Evolutionary conservation across 768 basidiomycete species (phyloP).

Genomic region (Chalciporus pseudorubinellus): DNA sequence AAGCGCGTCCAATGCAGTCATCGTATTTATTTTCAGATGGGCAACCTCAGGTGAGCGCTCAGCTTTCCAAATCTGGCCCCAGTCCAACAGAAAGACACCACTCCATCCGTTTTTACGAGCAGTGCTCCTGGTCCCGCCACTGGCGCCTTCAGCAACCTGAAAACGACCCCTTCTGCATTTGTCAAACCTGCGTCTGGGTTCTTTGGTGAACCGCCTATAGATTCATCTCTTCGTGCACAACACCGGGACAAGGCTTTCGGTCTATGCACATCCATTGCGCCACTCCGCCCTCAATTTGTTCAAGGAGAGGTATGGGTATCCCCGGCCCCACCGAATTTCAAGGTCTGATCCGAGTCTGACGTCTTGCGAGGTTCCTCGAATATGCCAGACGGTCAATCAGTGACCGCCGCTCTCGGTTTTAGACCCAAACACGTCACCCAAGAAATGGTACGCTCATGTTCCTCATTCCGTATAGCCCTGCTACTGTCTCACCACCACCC

Average conservation of each 20-base stretch:
- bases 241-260: no score
- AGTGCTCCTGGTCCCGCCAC: slow-evolving; percentile 25
- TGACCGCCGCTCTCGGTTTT: slow-evolving; percentile 60
- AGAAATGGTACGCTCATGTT: slow-evolving; percentile 65
- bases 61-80: slow-evolving; percentile 6
- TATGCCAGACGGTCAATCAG: slow-evolving; percentile 22
- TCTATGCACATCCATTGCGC: no score
- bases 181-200: slow-evolving; percentile 36
- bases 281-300: not conserved
- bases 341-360: not conserved
- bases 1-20: no score
- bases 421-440: slow-evolving; percentile 74
- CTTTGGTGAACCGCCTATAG: slow-evolving; percentile 35
- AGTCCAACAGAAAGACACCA: not conserved
- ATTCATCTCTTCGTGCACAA: no score
- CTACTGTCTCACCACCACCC: no score
- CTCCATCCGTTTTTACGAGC: slow-evolving; percentile 17
- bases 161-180: slow-evolving; percentile 35
- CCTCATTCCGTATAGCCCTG: no score
- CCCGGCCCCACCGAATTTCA: not conserved
- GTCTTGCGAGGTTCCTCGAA: slow-evolving; percentile 1
- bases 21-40: slow-evolving; percentile 77
- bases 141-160: slow-evolving; percentile 42
- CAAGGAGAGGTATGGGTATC: no score
- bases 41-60: slow-evolving; percentile 56